A percentile compares a stretch with the other conserved stretches of the same genome.
phyloP scores from a whole-genome alignment of 805 yeast species.

The Wickerhamiella kurtzmanii region DNA sequence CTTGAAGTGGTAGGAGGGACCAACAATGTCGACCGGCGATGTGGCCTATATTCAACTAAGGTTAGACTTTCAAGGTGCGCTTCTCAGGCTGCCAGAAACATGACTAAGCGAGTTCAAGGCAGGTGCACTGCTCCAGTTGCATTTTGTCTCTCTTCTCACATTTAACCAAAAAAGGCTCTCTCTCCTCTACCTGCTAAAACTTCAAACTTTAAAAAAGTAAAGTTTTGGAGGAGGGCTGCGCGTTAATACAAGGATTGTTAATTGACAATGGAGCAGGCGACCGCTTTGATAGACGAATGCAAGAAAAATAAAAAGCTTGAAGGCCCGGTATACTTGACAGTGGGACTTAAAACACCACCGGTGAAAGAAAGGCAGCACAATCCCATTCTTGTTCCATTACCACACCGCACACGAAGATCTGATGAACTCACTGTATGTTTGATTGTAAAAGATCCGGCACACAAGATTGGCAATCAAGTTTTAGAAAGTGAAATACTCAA shows the following conservation, averaged over 20 bases:
- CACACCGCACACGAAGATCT: constrained; percentile 13
- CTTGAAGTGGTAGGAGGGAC: too few species aligned
- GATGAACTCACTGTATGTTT: constrained; percentile 16
- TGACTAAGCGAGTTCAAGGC: not conserved
- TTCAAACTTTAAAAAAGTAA: too few species aligned
- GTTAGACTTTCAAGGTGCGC: too few species aligned
- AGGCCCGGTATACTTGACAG: constrained; percentile 17
- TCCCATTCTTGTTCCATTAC: constrained; percentile 17
- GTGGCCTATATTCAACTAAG: too few species aligned
- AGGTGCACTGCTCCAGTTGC: too few species aligned
- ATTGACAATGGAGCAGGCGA: constrained; percentile 3
- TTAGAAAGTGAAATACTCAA: constrained; percentile 1
- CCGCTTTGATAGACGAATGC: constrained; percentile 13
- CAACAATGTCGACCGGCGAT: too few species aligned
- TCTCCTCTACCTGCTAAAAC: not conserved
- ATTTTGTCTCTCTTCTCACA: too few species aligned
- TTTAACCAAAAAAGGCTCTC: too few species aligned
- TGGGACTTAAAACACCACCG: constrained; percentile 10
- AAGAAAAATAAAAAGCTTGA: constrained; percentile 9
- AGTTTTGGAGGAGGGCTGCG: not conserved
- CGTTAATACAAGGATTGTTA: not conserved
- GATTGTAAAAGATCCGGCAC: constrained; percentile 19
- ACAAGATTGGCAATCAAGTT: constrained; percentile 5
- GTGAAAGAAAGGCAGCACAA: constrained; percentile 9
- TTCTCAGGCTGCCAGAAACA: too few species aligned